Evolutionary conservation across 1,284 basidiomycete species (phyloP), one percentile per base, ranked within the genome.

Genomic region (Schizophyllum commune): DNA sequence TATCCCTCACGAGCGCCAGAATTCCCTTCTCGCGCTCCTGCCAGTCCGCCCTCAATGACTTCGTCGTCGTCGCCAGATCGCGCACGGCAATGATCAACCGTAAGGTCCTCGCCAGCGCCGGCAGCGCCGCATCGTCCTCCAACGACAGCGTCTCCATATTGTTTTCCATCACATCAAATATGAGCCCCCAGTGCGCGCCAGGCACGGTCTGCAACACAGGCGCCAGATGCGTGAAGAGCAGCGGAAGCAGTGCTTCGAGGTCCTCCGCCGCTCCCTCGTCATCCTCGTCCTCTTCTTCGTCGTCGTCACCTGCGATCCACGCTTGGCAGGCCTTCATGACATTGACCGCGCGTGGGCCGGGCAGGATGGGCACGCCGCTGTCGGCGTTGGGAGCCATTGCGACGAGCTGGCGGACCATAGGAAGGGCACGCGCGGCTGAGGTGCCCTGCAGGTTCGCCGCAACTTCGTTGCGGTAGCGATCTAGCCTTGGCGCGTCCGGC

Each of bases 161-260:
- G 60, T 83, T 90, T 72, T 97, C 94, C 20, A 97, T 73, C 5
- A 98, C 74, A 71, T 98, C 95, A 70, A 94, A 95, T 17, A 97
- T 86, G 56, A 95, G 83, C 58, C 94, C 91, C 92, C 96, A 96
- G 72, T 98, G 97, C 0, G 82, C 79, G 0, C 97, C 97, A 4
- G 85, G 78, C 0, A 98, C 79, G 67, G 86, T 91, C 72, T 98
- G 95, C 59, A 99, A 76, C 57, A 98, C 91, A 0, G 96, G 94
- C 1, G 88, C 88, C 1, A 99, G 77, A 62, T 91, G 80, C 47
- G 83, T 74, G 69, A 94, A 93, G 0, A 98, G 72, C 63, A 86
- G 74, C 0, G 90, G 86, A 68, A 55, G 53, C 4, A 27, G 19
- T 2, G 53, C 11, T 21, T 55, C 53, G 39, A 47, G 39, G 39